phyloP scores from a whole-genome alignment of 2,329 filamentous ascomycete species.

The Alternaria alternata region DNA sequence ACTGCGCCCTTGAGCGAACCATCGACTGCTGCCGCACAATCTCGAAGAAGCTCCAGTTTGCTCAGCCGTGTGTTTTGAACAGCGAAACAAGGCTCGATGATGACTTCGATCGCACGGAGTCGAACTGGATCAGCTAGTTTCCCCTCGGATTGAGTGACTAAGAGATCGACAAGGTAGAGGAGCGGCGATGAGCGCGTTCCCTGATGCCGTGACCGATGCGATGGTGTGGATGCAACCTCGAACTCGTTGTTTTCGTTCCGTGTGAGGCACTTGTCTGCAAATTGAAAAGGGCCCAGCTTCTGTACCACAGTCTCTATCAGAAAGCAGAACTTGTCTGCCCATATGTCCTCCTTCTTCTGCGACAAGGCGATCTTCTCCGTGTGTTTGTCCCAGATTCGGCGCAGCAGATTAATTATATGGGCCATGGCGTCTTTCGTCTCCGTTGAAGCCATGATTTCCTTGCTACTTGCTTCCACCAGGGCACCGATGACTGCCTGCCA shows the following conservation, averaged over 20 bases:
- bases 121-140: conserved; percentile 51
- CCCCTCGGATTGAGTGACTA: conserved; percentile 57
- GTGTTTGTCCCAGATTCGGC: conserved; percentile 71
- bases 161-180: conserved; percentile 70
- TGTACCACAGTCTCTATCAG: conserved; percentile 61
- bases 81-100: conserved; percentile 68
- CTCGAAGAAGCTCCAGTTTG: conserved; percentile 51
- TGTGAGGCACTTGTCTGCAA: conserved; percentile 59
- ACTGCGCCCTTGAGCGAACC: conserved; percentile 30
- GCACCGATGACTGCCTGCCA: conserved; percentile 70
- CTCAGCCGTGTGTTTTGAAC: conserved; percentile 45
- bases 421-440: conserved; percentile 85
- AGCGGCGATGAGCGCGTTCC: conserved; percentile 67
- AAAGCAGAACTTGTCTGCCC: conserved; percentile 61
- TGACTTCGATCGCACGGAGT: conserved; percentile 51
- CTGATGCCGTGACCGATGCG: conserved; percentile 61
- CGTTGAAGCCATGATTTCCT: conserved; percentile 87
- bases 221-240: conserved; percentile 71
- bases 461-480: conserved; percentile 73
- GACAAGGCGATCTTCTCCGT: conserved; percentile 48
- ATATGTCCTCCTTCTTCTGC: conserved; percentile 50
- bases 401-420: conserved; percentile 72
- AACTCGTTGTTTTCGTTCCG: conserved; percentile 67
- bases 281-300: conserved; percentile 59
- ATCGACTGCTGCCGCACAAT: conserved; percentile 39